phyloP scores from a whole-genome alignment of 164 flowering plant genomes.

The Nelumbo lutea region DNA sequence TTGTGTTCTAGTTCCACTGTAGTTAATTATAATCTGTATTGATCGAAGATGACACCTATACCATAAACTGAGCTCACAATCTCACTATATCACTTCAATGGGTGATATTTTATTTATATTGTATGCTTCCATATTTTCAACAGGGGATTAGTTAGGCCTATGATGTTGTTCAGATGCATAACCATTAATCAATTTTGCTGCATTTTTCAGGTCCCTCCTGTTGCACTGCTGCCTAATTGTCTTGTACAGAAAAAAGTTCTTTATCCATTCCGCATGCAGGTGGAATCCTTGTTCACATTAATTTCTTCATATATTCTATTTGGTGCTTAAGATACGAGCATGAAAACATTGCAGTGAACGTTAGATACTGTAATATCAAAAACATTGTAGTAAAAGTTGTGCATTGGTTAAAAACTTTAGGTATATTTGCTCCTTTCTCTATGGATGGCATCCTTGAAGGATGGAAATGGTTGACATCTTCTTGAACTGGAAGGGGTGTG shows the following conservation, averaged over 20 bases:
- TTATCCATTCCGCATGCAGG: constrained; percentile 88
- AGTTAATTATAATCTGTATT: neutral
- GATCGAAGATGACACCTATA: neutral
- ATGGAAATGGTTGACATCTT: no score
- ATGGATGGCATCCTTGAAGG: no score
- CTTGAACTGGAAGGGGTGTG: no score
- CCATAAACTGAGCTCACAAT: neutral
- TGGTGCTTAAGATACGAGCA: neutral
- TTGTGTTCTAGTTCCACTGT: neutral
- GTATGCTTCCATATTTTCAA: neutral
- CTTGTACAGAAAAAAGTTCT: constrained; percentile 72
- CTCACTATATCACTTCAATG: neutral
- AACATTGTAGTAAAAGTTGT: no score
- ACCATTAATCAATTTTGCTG: neutral
- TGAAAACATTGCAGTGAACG: neutral
- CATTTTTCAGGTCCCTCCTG: constrained; percentile 75
- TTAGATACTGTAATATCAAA: no score
- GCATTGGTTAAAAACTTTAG: no score
- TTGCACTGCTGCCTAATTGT: constrained; percentile 81
- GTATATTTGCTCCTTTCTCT: no score
- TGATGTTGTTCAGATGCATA: neutral
- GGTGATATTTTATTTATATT: neutral
- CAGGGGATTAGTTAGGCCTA: neutral
- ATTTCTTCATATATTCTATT: constrained; percentile 2
- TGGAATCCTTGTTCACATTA: constrained; percentile 12